These are phyloP conservation scores for Blastobotrys muscicola DNA, from an alignment of 805 yeast genomes.

Conservation along the genomic window DNA sequence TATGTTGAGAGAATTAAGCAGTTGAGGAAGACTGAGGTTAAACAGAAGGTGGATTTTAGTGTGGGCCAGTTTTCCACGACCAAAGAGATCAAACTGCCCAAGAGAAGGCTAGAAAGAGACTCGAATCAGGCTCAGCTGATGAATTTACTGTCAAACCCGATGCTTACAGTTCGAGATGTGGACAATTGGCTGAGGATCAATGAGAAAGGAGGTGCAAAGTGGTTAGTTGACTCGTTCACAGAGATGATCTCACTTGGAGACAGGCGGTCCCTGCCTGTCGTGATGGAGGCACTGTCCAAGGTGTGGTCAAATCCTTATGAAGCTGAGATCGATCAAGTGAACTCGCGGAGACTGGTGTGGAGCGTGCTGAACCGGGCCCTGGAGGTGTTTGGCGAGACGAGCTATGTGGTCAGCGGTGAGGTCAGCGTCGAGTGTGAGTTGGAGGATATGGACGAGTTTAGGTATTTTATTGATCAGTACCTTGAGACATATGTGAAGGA, in stretches of 20 bases:
- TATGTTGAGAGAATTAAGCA: constrained; percentile 12
- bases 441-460: constrained; percentile 17
- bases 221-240: neutral
- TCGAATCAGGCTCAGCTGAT: too few relatives aligned
- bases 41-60: neutral
- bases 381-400: constrained; percentile 17
- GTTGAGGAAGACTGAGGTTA: neutral
- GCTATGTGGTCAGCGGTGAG: constrained; percentile 7
- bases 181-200: too few relatives aligned
- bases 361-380: constrained; percentile 18
- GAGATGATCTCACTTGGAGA: neutral
- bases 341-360: constrained; percentile 5
- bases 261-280: constrained; percentile 15
- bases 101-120: too few relatives aligned
- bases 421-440: constrained; percentile 18
- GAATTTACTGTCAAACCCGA: too few relatives aligned
- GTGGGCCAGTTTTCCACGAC: neutral
- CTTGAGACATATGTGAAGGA: constrained; percentile 8
- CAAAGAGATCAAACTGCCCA: neutral
- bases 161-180: too few relatives aligned
- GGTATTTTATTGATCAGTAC: constrained; percentile 16
- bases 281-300: constrained; percentile 19
- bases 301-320: constrained; percentile 1
- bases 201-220: neutral
- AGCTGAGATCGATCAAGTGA: constrained; percentile 13